Evolutionary conservation across 768 basidiomycete genomes (phyloP).

Genomic region (Termitomyces sp.): DNA sequence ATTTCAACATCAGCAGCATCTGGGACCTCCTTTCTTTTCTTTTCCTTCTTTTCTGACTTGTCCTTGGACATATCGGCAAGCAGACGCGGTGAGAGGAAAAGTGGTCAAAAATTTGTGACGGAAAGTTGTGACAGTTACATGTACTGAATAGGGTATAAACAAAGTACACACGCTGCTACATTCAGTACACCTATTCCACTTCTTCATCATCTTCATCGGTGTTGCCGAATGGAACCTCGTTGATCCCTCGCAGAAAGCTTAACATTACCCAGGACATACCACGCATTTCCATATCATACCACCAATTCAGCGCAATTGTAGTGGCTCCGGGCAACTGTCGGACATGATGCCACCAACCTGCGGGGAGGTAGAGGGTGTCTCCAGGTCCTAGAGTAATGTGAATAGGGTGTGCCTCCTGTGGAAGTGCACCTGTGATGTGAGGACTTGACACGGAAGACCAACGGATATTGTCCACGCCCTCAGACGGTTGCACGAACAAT

Average conservation of each 20-base stretch:
- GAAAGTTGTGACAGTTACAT: constrained; percentile 12
- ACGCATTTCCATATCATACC: constrained; percentile 80
- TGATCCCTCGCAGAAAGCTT: constrained; percentile 52
- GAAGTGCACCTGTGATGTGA: constrained; percentile 40
- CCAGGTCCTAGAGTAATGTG: constrained; percentile 64
- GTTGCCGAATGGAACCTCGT: constrained; percentile 37
- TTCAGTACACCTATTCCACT: background rate
- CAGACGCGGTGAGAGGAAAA: constrained; percentile 1
- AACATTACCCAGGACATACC: constrained; percentile 72
- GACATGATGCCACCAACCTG: constrained; percentile 94
- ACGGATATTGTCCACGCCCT: constrained; percentile 43
- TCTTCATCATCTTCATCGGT: constrained; percentile 1
- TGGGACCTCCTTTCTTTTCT: constrained; percentile 54
- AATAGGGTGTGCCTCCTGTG: constrained; percentile 59
- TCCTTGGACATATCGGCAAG: constrained; percentile 57
- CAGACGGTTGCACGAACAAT: constrained; percentile 25
- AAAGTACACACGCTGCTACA: no score
- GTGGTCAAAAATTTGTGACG: constrained; percentile 18
- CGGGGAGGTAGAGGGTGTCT: constrained; percentile 85
- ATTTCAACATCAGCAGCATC: constrained; percentile 53
- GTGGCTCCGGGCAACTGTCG: constrained; percentile 55
- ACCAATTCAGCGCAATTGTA: constrained; percentile 81
- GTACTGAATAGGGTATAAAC: background rate
- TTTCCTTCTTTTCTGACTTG: constrained; percentile 75
- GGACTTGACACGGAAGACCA: constrained; percentile 82